Evolutionary conservation across 495 filamentous ascomycete species (phyloP).

Genomic region (Parathielavia hyrcaniae): DNA sequence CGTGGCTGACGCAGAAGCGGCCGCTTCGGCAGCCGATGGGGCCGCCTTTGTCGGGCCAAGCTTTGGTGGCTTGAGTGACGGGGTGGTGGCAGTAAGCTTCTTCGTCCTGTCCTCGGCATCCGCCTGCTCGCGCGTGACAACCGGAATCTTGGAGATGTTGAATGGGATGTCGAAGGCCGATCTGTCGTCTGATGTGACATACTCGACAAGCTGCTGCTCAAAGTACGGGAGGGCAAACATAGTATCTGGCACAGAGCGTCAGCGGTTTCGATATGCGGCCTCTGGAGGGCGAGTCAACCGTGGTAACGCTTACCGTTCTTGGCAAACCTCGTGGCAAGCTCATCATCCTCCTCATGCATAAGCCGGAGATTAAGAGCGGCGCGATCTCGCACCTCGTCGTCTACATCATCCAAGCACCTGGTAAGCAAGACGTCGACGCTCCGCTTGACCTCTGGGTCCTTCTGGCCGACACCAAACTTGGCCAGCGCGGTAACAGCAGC

Average conservation of each 20-base stretch:
- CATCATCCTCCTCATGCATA: slow-evolving; percentile 82
- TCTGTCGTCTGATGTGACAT: slow-evolving; percentile 84
- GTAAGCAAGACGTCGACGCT: slow-evolving; percentile 90
- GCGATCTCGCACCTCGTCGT: slow-evolving; percentile 96
- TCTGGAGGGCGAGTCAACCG: background rate
- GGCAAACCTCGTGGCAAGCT: slow-evolving; percentile 75
- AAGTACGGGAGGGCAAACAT: slow-evolving; percentile 95
- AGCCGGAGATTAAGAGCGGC: slow-evolving; percentile 87
- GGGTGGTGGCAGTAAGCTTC: slow-evolving; percentile 86
- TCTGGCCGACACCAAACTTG: slow-evolving; percentile 96
- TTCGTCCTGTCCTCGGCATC: slow-evolving; percentile 95
- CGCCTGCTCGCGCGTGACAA: slow-evolving; percentile 92
- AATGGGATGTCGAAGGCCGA: slow-evolving; percentile 80
- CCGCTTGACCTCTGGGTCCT: slow-evolving; percentile 91
- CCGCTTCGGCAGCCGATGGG: slow-evolving; percentile 62
- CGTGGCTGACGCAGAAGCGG: slow-evolving; percentile 63
- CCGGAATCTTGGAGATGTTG: slow-evolving; percentile 83
- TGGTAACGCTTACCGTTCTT: slow-evolving; percentile 71
- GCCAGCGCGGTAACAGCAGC: slow-evolving; percentile 92
- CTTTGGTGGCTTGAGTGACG: slow-evolving; percentile 90
- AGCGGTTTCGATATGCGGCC: slow-evolving; percentile 5
- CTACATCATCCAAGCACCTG: slow-evolving; percentile 90
- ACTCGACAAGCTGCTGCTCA: slow-evolving; percentile 96
- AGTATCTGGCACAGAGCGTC: slow-evolving; percentile 44
- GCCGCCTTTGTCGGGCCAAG: slow-evolving; percentile 72